Evolutionary conservation across 2,329 filamentous ascomycete species (phyloP).

Genomic region (Botrytis fabae): DNA sequence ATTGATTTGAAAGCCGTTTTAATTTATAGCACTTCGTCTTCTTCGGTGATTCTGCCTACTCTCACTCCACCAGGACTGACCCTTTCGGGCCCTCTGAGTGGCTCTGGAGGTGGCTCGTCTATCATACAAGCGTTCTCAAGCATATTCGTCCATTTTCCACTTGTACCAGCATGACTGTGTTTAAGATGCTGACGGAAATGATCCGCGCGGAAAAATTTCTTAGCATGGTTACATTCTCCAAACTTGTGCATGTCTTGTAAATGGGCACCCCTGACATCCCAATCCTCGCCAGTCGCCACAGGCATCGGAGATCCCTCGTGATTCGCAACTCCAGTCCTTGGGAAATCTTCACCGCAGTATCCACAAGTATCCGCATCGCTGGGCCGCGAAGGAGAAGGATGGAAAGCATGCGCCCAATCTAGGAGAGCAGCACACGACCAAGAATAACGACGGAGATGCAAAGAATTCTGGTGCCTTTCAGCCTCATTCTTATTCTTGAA

Average conservation of each 20-base stretch:
- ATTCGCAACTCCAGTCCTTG: conserved; percentile 37
- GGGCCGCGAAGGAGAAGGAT: conserved; percentile 69
- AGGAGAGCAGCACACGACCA: conserved; percentile 94
- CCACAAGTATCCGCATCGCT: conserved; percentile 80
- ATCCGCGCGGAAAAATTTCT: conserved; percentile 97
- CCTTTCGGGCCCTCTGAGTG: conserved; percentile 38
- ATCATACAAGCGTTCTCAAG: conserved; percentile 96
- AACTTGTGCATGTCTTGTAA: conserved; percentile 93
- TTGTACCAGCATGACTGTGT: conserved; percentile 93
- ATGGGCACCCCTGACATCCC: conserved; percentile 84
- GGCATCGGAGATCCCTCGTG: conserved; percentile 46
- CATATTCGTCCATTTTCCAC: conserved; percentile 99
- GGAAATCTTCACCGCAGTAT: conserved; percentile 92
- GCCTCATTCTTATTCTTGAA: conserved; percentile 99
- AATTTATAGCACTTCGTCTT: conserved; percentile 37
- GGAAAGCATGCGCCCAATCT: conserved; percentile 78
- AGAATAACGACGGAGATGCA: conserved; percentile 88
- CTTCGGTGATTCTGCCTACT: conserved; percentile 38
- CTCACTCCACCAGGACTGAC: conserved; percentile 34
- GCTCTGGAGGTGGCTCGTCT: conserved; percentile 65
- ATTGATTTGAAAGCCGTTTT: background rate
- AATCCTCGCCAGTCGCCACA: conserved; percentile 74
- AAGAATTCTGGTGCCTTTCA: conserved; percentile 91
- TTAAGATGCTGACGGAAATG: conserved; percentile 98
- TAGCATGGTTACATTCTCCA: conserved; percentile 94